Evolutionary conservation across 106 monocot genomes (phyloP).

Genomic region (Agapanthus africanus): DNA sequence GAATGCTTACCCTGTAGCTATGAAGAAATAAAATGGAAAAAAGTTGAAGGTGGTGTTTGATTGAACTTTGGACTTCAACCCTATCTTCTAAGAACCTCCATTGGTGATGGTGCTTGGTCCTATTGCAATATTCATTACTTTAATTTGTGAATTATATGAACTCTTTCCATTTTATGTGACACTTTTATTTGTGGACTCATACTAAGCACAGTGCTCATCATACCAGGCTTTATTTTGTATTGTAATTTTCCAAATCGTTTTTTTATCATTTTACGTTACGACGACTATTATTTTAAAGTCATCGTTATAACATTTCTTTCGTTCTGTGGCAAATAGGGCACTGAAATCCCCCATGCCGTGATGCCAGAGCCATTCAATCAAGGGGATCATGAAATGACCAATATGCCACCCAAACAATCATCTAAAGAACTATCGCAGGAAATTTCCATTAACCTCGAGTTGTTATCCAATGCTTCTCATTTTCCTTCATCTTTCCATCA

Average conservation of each 20-base stretch:
- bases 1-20: not conserved
- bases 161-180: not conserved
- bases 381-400: not conserved
- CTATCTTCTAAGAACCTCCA: not conserved
- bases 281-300: not conserved
- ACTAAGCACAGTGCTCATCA: not conserved
- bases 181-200: not conserved
- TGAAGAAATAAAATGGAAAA: not conserved
- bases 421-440: slow-evolving; percentile 10
- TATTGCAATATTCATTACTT: not conserved
- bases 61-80: not conserved
- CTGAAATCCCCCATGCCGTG: slow-evolving; percentile 42
- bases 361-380: slow-evolving; percentile 55
- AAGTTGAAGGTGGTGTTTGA: not conserved
- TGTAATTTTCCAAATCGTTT: not conserved
- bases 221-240: not conserved
- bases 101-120: not conserved
- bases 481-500: slow-evolving; percentile 36
- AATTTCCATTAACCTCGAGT: slow-evolving; percentile 6
- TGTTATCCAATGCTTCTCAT: slow-evolving; percentile 29
- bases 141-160: not conserved
- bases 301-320: not conserved
- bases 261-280: not conserved
- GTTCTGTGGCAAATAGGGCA: slow-evolving; percentile 22
- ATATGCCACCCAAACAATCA: slow-evolving; percentile 7